Conservation (phyloP, 2,329 filamentous ascomycete species). For the Diaporthe ilicicola region DNA sequence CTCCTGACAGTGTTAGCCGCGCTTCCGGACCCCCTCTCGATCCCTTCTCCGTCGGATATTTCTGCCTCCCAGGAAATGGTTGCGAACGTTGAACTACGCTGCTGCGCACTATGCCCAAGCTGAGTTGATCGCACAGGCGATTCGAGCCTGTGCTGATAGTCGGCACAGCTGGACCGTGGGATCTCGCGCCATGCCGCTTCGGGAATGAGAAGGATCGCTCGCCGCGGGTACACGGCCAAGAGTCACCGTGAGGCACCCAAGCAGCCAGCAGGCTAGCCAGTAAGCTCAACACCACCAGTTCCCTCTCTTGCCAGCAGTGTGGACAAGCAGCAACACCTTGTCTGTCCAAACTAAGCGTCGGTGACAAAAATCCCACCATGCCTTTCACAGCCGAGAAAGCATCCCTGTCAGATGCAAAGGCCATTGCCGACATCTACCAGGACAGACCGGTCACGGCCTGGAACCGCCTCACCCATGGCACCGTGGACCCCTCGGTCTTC, state of each 20-base stretch:
- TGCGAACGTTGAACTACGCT: not conserved
- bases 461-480: conserved; percentile 29
- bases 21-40: too few relatives aligned
- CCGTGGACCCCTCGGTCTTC: not conserved
- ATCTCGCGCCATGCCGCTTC: conserved; percentile 10
- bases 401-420: conserved; percentile 13
- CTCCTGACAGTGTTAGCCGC: not conserved
- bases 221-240: conserved; percentile 14
- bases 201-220: conserved; percentile 6
- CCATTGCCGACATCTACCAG: conserved; percentile 26
- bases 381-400: not conserved
- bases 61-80: not conserved
- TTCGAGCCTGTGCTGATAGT: not conserved
- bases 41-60: not conserved
- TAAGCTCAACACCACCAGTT: not conserved
- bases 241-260: conserved; percentile 12
- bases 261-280: not conserved
- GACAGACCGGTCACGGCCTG: conserved; percentile 16
- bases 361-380: not conserved
- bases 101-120: not conserved
- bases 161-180: not conserved
- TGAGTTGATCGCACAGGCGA: not conserved
- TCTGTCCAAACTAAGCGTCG: too few relatives aligned
- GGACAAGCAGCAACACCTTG: not conserved
- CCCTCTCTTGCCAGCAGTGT: not conserved